Percentiles rank a stretch among this genome's conserved stretches.
These are phyloP conservation scores for Vanrija sp. DNA, from an alignment of 1,284 basidiomycete genomes.

Conservation along the genomic window DNA sequence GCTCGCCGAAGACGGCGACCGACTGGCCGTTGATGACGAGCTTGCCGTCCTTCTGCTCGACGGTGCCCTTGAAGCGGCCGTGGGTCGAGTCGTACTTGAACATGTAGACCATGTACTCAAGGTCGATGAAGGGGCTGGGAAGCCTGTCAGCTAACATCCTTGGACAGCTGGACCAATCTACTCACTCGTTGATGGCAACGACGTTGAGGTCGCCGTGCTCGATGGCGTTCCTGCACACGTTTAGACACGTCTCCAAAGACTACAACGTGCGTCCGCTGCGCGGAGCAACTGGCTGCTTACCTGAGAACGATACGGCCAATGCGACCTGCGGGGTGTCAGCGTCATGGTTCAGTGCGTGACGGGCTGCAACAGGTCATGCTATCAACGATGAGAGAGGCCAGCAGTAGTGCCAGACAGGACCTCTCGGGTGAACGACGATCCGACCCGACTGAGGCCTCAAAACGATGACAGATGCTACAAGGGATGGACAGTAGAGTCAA, in stretches of 20 bases:
- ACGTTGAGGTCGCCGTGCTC: constrained; percentile 71
- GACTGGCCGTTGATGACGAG: constrained; percentile 78
- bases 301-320: constrained; percentile 95
- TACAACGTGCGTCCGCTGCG: not conserved
- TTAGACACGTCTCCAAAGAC: not conserved
- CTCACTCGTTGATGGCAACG: constrained; percentile 85
- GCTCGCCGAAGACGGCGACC: constrained; percentile 79
- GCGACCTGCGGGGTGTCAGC: constrained; percentile 62
- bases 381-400: not conserved
- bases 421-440: constrained; percentile 5
- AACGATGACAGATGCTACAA: not conserved
- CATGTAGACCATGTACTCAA: constrained; percentile 99
- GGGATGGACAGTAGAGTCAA: not conserved
- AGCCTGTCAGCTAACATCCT: not conserved
- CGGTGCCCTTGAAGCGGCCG: constrained; percentile 85
- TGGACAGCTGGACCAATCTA: constrained; percentile 14
- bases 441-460: not conserved
- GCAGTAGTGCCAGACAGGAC: constrained; percentile 4
- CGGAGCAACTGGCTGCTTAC: constrained; percentile 11
- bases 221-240: constrained; percentile 68
- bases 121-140: constrained; percentile 84
- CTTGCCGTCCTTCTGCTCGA: constrained; percentile 83
- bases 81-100: constrained; percentile 99
- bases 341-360: not conserved
- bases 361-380: not conserved